Evolutionary conservation across 768 basidiomycete species (phyloP).

Genomic region (Podaxis sp.): DNA sequence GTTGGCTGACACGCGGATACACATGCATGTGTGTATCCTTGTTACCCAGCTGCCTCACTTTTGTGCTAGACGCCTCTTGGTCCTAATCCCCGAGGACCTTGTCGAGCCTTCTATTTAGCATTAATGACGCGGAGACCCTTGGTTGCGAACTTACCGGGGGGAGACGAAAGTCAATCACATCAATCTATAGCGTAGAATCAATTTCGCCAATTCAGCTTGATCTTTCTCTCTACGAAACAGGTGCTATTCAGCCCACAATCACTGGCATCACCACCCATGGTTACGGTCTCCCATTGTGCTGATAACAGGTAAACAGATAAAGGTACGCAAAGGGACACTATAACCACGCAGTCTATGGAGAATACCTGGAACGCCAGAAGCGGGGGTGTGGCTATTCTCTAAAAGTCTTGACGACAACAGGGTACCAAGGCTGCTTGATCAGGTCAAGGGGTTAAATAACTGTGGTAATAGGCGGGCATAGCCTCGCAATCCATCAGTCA

Average conservation of each 20-base stretch:
- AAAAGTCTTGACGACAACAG: not conserved
- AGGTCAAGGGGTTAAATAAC: not conserved
- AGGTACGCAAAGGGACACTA: not conserved
- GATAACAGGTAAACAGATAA: conserved; percentile 2
- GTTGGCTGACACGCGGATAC: not conserved
- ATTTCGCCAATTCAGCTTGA: not conserved
- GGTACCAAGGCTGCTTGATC: not conserved
- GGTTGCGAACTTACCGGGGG: conserved; percentile 12
- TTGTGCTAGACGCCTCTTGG: not conserved
- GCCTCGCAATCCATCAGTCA: conserved; percentile 11
- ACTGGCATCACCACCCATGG: not conserved
- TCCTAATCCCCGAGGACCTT: conserved; percentile 1
- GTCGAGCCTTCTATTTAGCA: not conserved
- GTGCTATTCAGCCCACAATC: not conserved
- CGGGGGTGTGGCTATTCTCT: not conserved
- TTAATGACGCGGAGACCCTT: not conserved
- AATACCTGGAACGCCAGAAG: not conserved
- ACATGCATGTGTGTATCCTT: not conserved
- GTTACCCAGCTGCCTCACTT: not conserved
- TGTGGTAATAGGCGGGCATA: conserved; percentile 1
- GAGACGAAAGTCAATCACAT: conserved; percentile 10
- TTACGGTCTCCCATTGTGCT: not conserved
- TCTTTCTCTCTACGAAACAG: not conserved
- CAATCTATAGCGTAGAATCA: conserved; percentile 3
- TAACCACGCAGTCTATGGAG: not conserved